Percentiles rank a stretch among this genome's conserved stretches.
phyloP scores from a whole-genome alignment of 352 stramenopile genomes.

The Phytopythium aichiense region DNA sequence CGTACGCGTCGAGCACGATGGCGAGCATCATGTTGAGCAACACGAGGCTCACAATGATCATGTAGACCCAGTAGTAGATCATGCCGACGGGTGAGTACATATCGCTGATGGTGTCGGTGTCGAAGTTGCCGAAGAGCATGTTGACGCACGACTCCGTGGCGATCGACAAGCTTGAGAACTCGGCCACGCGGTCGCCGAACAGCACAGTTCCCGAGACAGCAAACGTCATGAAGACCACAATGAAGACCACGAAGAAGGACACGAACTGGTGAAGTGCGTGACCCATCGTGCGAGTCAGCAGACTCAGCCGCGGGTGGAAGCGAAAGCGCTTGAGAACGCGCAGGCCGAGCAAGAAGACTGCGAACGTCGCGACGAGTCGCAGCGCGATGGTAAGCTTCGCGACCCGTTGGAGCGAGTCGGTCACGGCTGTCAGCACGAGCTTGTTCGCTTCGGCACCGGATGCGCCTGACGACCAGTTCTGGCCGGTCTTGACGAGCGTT shows the following conservation, averaged over 20 bases:
- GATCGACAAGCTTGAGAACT: slow-evolving; percentile 29
- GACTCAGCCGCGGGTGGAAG: slow-evolving; percentile 36
- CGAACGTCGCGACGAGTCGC: slow-evolving; percentile 20
- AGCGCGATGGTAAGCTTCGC: slow-evolving; percentile 18
- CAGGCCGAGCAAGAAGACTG: slow-evolving; percentile 23
- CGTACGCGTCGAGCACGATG: slow-evolving; percentile 55
- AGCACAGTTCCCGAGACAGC: slow-evolving; percentile 33
- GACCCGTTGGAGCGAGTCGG: slow-evolving; percentile 21
- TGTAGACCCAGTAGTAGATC: slow-evolving; percentile 57
- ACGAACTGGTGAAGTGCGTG: slow-evolving; percentile 33
- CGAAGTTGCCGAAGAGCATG: slow-evolving; percentile 56
- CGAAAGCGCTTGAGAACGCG: slow-evolving; percentile 37
- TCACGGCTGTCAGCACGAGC: slow-evolving; percentile 21
- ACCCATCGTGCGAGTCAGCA: slow-evolving; percentile 41
- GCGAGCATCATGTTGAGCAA: slow-evolving; percentile 65
- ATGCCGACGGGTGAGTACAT: slow-evolving; percentile 29
- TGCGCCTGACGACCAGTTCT: slow-evolving; percentile 25
- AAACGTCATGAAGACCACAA: slow-evolving; percentile 48
- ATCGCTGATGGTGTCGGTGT: slow-evolving; percentile 33
- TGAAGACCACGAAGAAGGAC: slow-evolving; percentile 47
- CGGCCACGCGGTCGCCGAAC: slow-evolving; percentile 38
- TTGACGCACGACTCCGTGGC: slow-evolving; percentile 44
- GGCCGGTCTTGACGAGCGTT: slow-evolving; percentile 26
- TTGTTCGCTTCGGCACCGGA: slow-evolving; percentile 6
- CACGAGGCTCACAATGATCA: slow-evolving; percentile 49